phyloP scores from a whole-genome alignment of 495 filamentous ascomycete genomes.

The Trypethelium eluteriae region DNA sequence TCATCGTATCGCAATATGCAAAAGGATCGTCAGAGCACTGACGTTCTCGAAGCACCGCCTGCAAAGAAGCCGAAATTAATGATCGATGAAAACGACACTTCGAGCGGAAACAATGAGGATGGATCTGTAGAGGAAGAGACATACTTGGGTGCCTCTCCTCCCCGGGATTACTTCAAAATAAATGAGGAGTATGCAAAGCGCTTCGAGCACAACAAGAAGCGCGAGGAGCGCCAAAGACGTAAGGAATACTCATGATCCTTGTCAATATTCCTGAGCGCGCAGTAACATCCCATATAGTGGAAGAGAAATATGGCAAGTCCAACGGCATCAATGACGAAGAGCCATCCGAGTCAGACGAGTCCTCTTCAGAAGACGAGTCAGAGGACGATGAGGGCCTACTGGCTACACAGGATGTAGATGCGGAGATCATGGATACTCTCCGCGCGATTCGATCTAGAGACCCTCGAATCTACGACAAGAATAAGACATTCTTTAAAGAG shows the following conservation, averaged over 20 bases:
- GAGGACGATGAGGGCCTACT: conserved; percentile 88
- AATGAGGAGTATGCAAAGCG: conserved; percentile 83
- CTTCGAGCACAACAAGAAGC: conserved; percentile 94
- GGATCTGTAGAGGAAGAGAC: conserved; percentile 12
- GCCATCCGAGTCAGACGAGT: conserved; percentile 36
- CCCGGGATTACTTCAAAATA: conserved; percentile 53
- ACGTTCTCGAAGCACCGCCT: neutral
- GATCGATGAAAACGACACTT: neutral
- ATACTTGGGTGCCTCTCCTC: conserved; percentile 28
- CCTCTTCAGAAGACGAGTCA: conserved; percentile 59
- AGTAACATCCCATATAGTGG: conserved; percentile 48
- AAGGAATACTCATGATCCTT: conserved; percentile 32
- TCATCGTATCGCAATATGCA: neutral
- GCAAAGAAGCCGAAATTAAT: neutral
- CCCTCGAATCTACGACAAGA: conserved; percentile 77
- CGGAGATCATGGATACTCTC: conserved; percentile 76
- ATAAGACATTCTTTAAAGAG: conserved; percentile 64
- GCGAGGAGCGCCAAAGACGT: conserved; percentile 80
- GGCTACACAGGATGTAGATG: conserved; percentile 71
- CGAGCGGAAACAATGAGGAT: neutral
- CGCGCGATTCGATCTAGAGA: conserved; percentile 83
- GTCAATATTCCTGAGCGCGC: conserved; percentile 1
- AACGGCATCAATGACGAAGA: conserved; percentile 34
- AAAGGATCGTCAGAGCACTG: neutral
- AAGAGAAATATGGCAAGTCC: conserved; percentile 69